Evolutionary conservation across 2,329 filamentous ascomycete genomes (phyloP), one percentile per base, ranked within the genome.

Genomic region (Diaporthe citri): DNA sequence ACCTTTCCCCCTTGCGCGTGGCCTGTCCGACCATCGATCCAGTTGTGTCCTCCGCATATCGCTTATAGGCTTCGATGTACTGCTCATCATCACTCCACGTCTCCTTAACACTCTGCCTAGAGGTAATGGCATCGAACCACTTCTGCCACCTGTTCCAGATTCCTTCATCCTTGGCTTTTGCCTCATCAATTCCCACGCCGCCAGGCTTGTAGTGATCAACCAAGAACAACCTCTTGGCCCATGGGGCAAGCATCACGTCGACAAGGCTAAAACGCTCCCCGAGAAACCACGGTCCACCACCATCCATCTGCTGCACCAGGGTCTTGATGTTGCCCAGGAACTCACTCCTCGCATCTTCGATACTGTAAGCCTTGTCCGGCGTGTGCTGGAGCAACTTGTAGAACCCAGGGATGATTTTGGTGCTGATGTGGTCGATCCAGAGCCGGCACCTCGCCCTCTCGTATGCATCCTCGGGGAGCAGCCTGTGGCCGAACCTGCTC

Each of bases 351-450:
- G 89, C 90, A 56, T 90, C 85, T 0, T 88, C 85, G 0, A 93
- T 82, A 12, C 82, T 85, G 76, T 87, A 87, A 0, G 79, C 74
- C 78, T 89, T 90, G 1, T 86, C 85, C 0, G 86, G 81, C 7
- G 87, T 90, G 78, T 90, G 88, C 82, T 91, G 89, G 20, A 91
- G 80, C 25, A 91, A 82, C 70, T 90, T 89, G 83, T 95, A 93
- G 78, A 93, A 95, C 0, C 86, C 87, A 0, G 94, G 93, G 22
- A 95, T 88, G 74, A 96, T 91, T 72, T 92, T 86, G 13, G 87
- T 90, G 55, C 88, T 90, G 34, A 94, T 88, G 78, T 93, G 95
- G 78, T 95, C 93, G 56, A 92, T 93, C 93, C 93, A 96, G 69
- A 96, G 89, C 46, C 92, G 86, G 56, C 90, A 90, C 28, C 91